Conservation (phyloP, 2,329 filamentous ascomycete genomes). For the Beauveria medogensis region DNA sequence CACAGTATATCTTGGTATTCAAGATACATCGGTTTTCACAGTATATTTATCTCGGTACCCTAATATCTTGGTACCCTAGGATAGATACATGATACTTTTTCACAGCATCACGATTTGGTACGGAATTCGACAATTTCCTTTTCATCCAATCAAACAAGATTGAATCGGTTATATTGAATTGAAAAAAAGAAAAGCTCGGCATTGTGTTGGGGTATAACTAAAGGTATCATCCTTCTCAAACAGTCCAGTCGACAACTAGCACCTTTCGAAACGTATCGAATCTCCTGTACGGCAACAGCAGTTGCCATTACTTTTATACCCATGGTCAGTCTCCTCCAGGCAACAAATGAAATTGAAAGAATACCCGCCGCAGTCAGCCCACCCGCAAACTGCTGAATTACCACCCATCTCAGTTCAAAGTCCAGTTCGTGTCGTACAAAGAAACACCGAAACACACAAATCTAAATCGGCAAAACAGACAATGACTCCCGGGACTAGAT, state of each 20-base stretch:
- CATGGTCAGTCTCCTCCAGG: slow-evolving; percentile 5
- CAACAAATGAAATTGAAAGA: slow-evolving; percentile 1
- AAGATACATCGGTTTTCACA: too few species aligned
- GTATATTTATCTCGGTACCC: too few species aligned
- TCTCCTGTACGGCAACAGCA: background rate
- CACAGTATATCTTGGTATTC: too few species aligned
- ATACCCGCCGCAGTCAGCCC: background rate
- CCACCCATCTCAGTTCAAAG: background rate
- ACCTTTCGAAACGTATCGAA: background rate
- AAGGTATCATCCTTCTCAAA: slow-evolving; percentile 14
- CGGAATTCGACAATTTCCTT: too few species aligned
- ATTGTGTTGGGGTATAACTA: slow-evolving; percentile 16
- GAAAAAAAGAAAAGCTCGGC: background rate
- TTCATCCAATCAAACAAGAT: too few species aligned
- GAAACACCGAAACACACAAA: slow-evolving; percentile 14
- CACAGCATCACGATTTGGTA: too few species aligned
- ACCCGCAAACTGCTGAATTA: background rate
- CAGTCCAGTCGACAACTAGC: background rate
- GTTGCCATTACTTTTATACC: background rate
- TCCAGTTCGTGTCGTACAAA: slow-evolving; percentile 12
- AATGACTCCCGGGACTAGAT: background rate
- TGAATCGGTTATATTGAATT: background rate
- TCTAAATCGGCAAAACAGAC: slow-evolving; percentile 15
- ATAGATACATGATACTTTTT: too few species aligned
- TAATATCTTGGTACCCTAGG: too few species aligned